Evolutionary conservation across 2,329 filamentous ascomycete genomes (phyloP).

Genomic region (Endocalyx cinctus): DNA sequence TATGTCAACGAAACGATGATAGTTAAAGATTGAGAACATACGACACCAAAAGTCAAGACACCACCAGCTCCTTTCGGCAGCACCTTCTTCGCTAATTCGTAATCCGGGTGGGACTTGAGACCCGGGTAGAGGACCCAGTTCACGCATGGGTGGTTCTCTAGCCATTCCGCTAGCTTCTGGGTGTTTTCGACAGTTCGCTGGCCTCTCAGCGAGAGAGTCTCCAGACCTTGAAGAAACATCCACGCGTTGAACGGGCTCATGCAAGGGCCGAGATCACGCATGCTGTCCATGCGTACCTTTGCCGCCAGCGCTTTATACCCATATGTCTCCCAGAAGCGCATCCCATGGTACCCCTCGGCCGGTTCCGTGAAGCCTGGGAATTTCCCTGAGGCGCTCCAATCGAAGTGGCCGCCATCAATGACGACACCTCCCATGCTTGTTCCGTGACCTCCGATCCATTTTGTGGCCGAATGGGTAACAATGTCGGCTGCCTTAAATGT

Average conservation of each 20-base stretch:
- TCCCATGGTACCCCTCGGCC: conserved; percentile 62
- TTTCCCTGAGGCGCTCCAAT: conserved; percentile 64
- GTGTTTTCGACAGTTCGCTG: conserved; percentile 66
- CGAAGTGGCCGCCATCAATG: conserved; percentile 65
- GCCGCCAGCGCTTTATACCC: conserved; percentile 62
- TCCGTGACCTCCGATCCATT: conserved; percentile 72
- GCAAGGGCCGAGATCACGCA: conserved; percentile 62
- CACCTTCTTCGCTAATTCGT: conserved; percentile 64
- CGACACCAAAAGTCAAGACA: conserved; percentile 68
- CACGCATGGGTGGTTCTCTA: conserved; percentile 63
- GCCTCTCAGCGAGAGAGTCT: conserved; percentile 62
- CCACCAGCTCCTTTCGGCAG: conserved; percentile 65
- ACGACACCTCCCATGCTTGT: conserved; percentile 66
- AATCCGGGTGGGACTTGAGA: conserved; percentile 58
- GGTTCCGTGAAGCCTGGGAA: conserved; percentile 71
- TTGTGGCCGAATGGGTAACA: conserved; percentile 66
- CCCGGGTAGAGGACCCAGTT: conserved; percentile 71
- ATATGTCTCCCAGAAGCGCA: conserved; percentile 69
- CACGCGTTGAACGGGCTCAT: conserved; percentile 71
- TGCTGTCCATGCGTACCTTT: conserved; percentile 63
- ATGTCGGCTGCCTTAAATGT: conserved; percentile 67
- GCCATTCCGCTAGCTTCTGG: conserved; percentile 60
- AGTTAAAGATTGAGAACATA: conserved; percentile 38
- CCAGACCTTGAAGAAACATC: conserved; percentile 64
- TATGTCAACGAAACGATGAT: too few species aligned